Conservation (phyloP, 768 basidiomycete genomes). For the Collybia mongolica region DNA sequence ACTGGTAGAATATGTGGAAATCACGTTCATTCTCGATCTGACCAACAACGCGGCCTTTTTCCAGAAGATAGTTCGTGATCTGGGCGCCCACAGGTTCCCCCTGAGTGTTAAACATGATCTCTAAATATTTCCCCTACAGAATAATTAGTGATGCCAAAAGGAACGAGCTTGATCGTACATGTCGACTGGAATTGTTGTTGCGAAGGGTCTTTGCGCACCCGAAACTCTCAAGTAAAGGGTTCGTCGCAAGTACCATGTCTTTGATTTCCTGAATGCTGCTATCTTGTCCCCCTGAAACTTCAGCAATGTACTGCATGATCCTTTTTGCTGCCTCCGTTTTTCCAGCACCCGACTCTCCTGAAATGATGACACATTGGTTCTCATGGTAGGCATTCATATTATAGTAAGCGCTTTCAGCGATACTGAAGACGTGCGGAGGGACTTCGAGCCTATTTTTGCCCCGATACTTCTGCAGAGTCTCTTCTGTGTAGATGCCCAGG, state of each 20-base stretch:
- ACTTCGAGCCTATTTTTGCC: slow-evolving; percentile 99
- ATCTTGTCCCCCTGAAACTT: slow-evolving; percentile 86
- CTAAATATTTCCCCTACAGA: slow-evolving; percentile 91
- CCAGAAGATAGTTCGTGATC: slow-evolving; percentile 97
- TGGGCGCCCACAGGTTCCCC: slow-evolving; percentile 97
- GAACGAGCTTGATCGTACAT: slow-evolving; percentile 58
- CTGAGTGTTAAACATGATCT: slow-evolving; percentile 96
- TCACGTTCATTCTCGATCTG: slow-evolving; percentile 96
- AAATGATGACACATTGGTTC: slow-evolving; percentile 99
- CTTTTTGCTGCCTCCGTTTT: slow-evolving; percentile 99
- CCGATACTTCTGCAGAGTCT: slow-evolving; percentile 79
- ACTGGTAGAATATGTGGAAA: slow-evolving; percentile 99
- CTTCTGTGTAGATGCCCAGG: slow-evolving; percentile 97
- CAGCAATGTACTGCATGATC: slow-evolving; percentile 99
- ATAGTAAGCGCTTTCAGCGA: slow-evolving; percentile 97
- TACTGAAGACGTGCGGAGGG: slow-evolving; percentile 95
- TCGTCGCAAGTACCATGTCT: slow-evolving; percentile 99
- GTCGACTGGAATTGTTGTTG: slow-evolving; percentile 98
- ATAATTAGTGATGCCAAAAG: slow-evolving; percentile 12
- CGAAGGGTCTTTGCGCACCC: slow-evolving; percentile 98
- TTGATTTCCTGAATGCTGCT: slow-evolving; percentile 96
- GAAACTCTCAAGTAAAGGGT: slow-evolving; percentile 95
- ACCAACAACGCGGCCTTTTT: slow-evolving; percentile 95
- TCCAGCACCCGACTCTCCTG: slow-evolving; percentile 97
- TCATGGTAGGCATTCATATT: slow-evolving; percentile 99